Base-by-base conservation (phyloP, 2,329 filamentous ascomycete species). In the Juglanconis sp. region DNA sequence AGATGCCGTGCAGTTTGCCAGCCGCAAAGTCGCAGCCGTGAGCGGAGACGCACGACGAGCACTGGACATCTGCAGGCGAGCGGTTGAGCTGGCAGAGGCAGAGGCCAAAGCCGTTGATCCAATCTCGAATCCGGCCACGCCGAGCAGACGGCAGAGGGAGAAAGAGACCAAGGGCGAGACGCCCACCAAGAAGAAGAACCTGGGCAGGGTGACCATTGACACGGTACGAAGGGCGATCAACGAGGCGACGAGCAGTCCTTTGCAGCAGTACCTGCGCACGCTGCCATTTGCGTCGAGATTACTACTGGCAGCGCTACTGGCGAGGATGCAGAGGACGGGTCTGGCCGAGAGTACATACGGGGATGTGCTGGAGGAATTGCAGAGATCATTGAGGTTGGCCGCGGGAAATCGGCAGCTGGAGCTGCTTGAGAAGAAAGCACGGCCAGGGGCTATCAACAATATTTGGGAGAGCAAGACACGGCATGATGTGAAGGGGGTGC, bases 1-100 rank as follows among this genome's bases (percentile, higher is more conserved):
- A 1, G 95, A 99, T 70, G 96, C 95, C 13, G 85, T 99, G 53
- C 94, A 98, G 74, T 99, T 99, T 70, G 95, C 95, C 3, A 94
- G 91, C 67, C 87, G 95, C 63, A 99, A 99, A 76, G 95, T 99
- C 36, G 95, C 95, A 5, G 94, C 95, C 44, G 96, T 99, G 49
- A 96, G 91, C 65, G 96, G 95, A 61, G 95, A 99, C 69, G 95
- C 95, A 17, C 84, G 95, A 59, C 87, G 95, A 65, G 95, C 93
- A 1, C 81, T 99, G 24, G 95, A 99, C 69, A 98, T 99, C 62
- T 99, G 96, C 73, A 86, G 95, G 35, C 86, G 95, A 65, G 95
- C 95, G 1, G 95, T 99, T 13, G 95, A 99, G 75, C 87, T 99
- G 32, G 95, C 94, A 35, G 95, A 99, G 74, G 82, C 89, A 53